These are phyloP conservation scores for Lachnellula suecica DNA, from an alignment of 2,329 filamentous ascomycete species.

Conservation along the genomic window DNA sequence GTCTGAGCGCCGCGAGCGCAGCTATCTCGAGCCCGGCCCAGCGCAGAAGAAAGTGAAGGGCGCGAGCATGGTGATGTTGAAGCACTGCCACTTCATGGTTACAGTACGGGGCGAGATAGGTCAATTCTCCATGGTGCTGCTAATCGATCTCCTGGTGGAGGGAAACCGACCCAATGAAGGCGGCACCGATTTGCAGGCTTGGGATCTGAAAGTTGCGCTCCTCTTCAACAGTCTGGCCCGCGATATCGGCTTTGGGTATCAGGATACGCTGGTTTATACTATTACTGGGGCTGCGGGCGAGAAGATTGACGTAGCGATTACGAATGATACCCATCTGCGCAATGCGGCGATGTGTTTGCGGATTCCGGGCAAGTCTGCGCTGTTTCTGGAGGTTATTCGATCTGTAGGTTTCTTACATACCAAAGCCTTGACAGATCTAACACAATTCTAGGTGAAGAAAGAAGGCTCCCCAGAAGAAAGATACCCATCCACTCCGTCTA, in stretches of 20 bases:
- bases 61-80: neutral
- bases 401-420: neutral
- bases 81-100: conserved; percentile 1
- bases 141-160: neutral
- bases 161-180: neutral
- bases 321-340: neutral
- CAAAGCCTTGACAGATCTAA: neutral
- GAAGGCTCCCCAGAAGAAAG: neutral
- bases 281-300: neutral
- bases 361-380: neutral
- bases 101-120: neutral
- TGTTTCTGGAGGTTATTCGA: neutral
- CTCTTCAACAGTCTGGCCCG: neutral
- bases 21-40: neutral
- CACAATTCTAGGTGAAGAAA: neutral
- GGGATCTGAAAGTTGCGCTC: neutral
- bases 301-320: neutral
- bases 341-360: conserved; percentile 5
- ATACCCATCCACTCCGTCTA: too few relatives aligned
- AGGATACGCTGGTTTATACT: neutral
- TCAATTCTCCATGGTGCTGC: neutral
- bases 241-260: neutral
- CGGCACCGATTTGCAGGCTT: neutral
- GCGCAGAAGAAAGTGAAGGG: neutral
- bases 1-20: neutral